phyloP scores from a whole-genome alignment of 495 filamentous ascomycete genomes.

The Talaromyces nanjingensis region DNA sequence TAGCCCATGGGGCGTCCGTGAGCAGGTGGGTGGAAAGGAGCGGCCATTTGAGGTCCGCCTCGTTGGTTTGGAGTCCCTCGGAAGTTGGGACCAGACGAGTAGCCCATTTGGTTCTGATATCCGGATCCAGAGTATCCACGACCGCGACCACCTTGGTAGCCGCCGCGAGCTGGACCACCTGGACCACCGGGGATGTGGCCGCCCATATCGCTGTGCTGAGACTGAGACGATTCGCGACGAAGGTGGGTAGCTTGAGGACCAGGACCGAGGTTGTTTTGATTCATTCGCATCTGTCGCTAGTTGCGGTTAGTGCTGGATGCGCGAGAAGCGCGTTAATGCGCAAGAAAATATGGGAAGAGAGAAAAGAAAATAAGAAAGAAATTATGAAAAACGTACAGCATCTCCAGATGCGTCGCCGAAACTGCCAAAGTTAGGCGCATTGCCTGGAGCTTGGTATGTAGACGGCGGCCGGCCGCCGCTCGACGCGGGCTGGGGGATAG shows the following conservation, averaged over 20 bases:
- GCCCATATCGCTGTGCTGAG: constrained; percentile 68
- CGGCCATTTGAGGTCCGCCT: constrained; percentile 50
- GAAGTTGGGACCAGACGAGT: constrained; percentile 56
- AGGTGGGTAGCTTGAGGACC: constrained; percentile 62
- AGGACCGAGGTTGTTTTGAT: constrained; percentile 55
- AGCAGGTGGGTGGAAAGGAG: background rate
- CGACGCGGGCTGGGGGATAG: constrained; percentile 78
- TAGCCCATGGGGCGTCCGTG: constrained; percentile 43
- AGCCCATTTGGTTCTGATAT: constrained; percentile 58
- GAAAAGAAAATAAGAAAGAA: background rate
- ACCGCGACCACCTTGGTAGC: constrained; percentile 59
- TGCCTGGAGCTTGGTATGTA: constrained; percentile 54
- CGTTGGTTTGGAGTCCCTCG: constrained; percentile 56
- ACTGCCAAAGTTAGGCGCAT: constrained; percentile 72
- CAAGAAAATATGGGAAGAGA: background rate
- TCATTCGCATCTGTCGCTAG: constrained; percentile 50
- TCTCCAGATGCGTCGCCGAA: constrained; percentile 55
- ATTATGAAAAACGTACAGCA: constrained; percentile 13
- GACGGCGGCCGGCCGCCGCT: constrained; percentile 81
- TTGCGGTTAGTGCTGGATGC: constrained; percentile 12
- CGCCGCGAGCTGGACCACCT: constrained; percentile 43
- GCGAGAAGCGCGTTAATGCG: background rate
- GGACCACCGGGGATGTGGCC: constrained; percentile 46
- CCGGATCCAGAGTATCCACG: constrained; percentile 55
- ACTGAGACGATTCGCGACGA: constrained; percentile 76